Evolutionary conservation across 805 yeast species (phyloP).

Genomic region (Candida easanensis): DNA sequence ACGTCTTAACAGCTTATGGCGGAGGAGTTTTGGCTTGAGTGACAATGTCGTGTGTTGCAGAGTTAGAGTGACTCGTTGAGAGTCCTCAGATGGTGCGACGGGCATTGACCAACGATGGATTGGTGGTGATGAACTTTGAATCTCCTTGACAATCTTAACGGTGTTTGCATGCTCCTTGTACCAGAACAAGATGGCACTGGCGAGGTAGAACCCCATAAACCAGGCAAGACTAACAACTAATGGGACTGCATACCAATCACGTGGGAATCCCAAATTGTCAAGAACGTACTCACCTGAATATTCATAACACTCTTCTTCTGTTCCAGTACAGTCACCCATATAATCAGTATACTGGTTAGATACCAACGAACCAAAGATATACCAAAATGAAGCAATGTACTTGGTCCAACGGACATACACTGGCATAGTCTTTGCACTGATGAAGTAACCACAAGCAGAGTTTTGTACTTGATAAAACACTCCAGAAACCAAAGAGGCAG

Average conservation of each 20-base stretch:
- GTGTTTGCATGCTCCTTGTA: slow-evolving; percentile 36
- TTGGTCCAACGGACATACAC: slow-evolving; percentile 86
- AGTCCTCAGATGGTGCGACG: no score
- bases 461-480: slow-evolving; percentile 47
- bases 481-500: slow-evolving; percentile 19
- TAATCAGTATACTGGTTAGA: slow-evolving; percentile 66
- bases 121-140: neutral
- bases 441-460: slow-evolving; percentile 79
- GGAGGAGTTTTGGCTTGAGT: slow-evolving; percentile 12
- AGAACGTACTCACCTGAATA: slow-evolving; percentile 57
- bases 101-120: no score
- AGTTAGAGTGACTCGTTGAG: neutral
- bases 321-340: slow-evolving; percentile 63
- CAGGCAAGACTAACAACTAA: slow-evolving; percentile 57
- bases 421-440: slow-evolving; percentile 70
- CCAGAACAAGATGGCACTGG: slow-evolving; percentile 44
- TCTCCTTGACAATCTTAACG: slow-evolving; percentile 21
- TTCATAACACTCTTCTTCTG: slow-evolving; percentile 44
- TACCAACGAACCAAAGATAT: slow-evolving; percentile 65
- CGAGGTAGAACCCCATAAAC: slow-evolving; percentile 51
- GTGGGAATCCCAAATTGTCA: slow-evolving; percentile 55
- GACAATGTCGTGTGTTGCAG: slow-evolving; percentile 12
- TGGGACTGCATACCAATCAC: slow-evolving; percentile 66
- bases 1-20: slow-evolving; percentile 4
- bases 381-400: slow-evolving; percentile 75